Conservation (phyloP, 129 eudicot genomes). For the Lactuca saligna region DNA sequence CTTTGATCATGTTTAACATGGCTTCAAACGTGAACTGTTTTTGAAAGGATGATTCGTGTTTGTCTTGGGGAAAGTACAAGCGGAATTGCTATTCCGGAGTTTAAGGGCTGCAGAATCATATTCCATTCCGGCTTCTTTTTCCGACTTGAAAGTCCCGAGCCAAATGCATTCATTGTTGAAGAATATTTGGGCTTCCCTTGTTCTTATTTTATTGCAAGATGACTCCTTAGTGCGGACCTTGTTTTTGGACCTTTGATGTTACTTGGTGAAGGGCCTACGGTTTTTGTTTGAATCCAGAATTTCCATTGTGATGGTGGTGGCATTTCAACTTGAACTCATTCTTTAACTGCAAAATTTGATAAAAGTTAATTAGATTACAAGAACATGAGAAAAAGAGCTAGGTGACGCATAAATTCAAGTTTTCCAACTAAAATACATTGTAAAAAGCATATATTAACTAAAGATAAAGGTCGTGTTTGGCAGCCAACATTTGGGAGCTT, state of each 20-base stretch:
- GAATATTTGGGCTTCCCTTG: slow-evolving; percentile 58
- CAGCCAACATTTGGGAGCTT: no score
- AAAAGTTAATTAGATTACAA: slow-evolving; percentile 6
- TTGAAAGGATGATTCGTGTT: slow-evolving; percentile 37
- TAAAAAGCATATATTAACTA: not conserved
- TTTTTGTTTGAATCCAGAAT: not conserved
- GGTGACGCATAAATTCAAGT: not conserved
- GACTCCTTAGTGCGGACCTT: slow-evolving; percentile 43
- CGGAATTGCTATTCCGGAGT: slow-evolving; percentile 34
- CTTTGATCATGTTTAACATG: slow-evolving; percentile 51
- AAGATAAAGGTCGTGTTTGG: not conserved
- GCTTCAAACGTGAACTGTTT: slow-evolving; percentile 25
- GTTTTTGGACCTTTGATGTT: slow-evolving; percentile 5
- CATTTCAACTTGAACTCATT: slow-evolving; percentile 13
- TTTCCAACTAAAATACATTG: not conserved
- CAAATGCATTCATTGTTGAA: slow-evolving; percentile 48
- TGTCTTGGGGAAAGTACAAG: slow-evolving; percentile 51
- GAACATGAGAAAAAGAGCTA: not conserved
- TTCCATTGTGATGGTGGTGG: slow-evolving; percentile 3
- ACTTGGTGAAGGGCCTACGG: not conserved
- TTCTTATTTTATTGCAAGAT: slow-evolving; percentile 45
- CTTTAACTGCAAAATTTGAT: slow-evolving; percentile 11
- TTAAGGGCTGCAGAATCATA: slow-evolving; percentile 56
- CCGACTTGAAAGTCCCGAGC: slow-evolving; percentile 54
- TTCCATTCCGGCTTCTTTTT: slow-evolving; percentile 50